These are phyloP conservation scores for Venturia nashicola DNA, from an alignment of 2,329 filamentous ascomycete species.

Conservation along the genomic window DNA sequence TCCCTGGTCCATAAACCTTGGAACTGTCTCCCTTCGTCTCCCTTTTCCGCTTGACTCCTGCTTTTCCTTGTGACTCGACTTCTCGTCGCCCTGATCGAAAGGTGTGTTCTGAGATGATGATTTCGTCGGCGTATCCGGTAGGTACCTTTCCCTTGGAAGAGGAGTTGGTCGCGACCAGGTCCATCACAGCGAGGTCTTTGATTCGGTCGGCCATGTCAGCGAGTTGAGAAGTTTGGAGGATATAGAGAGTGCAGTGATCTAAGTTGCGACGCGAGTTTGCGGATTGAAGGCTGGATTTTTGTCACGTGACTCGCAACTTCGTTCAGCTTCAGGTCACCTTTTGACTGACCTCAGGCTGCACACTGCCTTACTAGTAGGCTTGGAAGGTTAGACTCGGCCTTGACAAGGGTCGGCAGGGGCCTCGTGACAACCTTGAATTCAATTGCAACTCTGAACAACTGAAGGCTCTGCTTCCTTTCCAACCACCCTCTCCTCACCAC, in stretches of 20 bases:
- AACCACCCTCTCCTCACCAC: neutral
- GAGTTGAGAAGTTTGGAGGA: neutral
- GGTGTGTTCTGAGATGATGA: slow-evolving; percentile 76
- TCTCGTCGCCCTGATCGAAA: slow-evolving; percentile 83
- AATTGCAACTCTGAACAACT: neutral
- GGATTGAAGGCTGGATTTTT: neutral
- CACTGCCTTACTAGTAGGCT: too few species aligned
- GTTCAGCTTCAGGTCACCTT: too few species aligned
- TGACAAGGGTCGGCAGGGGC: neutral
- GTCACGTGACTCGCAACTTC: neutral
- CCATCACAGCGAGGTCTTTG: slow-evolving; percentile 1
- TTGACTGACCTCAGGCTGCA: too few species aligned
- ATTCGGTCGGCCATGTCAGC: slow-evolving; percentile 1
- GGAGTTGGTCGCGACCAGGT: slow-evolving; percentile 13
- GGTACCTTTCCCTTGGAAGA: slow-evolving; percentile 33
- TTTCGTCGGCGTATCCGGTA: slow-evolving; percentile 81
- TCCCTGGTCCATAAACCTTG: slow-evolving; percentile 72
- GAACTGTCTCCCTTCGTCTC: slow-evolving; percentile 77
- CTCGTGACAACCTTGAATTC: neutral
- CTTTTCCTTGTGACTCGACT: slow-evolving; percentile 46
- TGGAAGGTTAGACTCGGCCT: too few species aligned
- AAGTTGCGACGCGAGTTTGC: neutral
- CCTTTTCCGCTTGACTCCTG: slow-evolving; percentile 51
- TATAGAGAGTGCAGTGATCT: neutral
- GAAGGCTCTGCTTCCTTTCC: neutral